A percentile compares a stretch with the other conserved stretches of the same genome.
Evolutionary conservation across 371 early-diverging fungal genomes (phyloP).

Genomic region (Thermomucor indicae-seudaticae): DNA sequence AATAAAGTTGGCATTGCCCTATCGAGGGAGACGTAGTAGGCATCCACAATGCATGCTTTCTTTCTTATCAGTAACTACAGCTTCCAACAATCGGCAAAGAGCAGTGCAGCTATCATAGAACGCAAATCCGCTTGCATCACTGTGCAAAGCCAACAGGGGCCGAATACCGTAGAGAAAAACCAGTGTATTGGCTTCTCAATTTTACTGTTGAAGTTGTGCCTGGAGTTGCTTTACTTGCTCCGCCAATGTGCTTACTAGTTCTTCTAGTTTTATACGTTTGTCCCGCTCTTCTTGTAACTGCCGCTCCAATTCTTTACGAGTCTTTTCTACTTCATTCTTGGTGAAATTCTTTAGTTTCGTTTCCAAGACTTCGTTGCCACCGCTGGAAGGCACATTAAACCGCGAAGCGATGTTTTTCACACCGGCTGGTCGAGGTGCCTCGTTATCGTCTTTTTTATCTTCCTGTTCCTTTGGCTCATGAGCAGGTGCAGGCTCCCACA

Average conservation of each 20-base stretch:
- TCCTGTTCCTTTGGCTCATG: conserved; percentile 19
- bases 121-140: too few relatives aligned
- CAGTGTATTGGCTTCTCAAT: too few relatives aligned
- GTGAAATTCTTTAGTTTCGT: conserved; percentile 55
- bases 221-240: conserved; percentile 32
- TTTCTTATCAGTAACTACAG: too few relatives aligned
- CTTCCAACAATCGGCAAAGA: too few relatives aligned
- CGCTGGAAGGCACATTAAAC: conserved; percentile 44
- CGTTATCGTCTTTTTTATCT: conserved; percentile 18
- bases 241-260: conserved; percentile 35
- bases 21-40: too few relatives aligned
- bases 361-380: conserved; percentile 52
- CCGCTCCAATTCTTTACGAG: conserved; percentile 42
- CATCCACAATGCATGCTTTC: too few relatives aligned
- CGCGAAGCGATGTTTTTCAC: conserved; percentile 51
- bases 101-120: too few relatives aligned
- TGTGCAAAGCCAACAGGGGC: too few relatives aligned
- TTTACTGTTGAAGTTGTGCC: neutral
- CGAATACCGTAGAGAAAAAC: too few relatives aligned
- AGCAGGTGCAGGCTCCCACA: conserved; percentile 35
- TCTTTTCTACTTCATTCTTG: conserved; percentile 54
- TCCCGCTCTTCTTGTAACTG: conserved; percentile 48
- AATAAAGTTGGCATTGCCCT: too few relatives aligned
- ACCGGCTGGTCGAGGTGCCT: conserved; percentile 43
- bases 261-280: conserved; percentile 43